phyloP scores from a whole-genome alignment of 2,329 filamentous ascomycete species.

The Cordyceps cateniannulata region DNA sequence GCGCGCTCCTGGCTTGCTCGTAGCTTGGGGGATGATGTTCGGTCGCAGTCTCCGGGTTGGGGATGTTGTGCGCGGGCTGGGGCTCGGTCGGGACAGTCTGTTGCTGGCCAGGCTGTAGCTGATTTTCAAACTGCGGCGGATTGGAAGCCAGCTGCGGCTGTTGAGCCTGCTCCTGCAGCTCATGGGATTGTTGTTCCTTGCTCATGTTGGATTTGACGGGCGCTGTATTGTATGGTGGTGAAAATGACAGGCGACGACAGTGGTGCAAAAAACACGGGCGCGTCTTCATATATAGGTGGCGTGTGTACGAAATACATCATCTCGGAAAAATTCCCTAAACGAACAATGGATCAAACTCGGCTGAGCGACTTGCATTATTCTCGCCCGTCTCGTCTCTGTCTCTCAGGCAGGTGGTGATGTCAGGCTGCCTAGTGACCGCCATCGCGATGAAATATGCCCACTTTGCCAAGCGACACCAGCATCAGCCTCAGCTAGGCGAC shows the following conservation, averaged over 20 bases:
- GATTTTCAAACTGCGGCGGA: neutral
- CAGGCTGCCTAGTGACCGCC: neutral
- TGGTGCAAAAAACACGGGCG: neutral
- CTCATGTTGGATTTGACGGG: neutral
- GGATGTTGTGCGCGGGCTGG: neutral
- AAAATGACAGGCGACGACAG: too few species aligned
- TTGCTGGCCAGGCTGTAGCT: neutral
- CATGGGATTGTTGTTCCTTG: conserved; percentile 5
- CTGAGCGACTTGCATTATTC: neutral
- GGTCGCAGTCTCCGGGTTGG: neutral
- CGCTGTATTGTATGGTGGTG: neutral
- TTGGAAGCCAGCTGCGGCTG: neutral
- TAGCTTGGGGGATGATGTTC: neutral
- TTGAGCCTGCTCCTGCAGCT: neutral
- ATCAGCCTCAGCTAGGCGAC: neutral
- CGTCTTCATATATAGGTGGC: neutral
- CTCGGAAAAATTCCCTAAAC: neutral
- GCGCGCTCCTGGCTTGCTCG: neutral
- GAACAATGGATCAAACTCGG: neutral
- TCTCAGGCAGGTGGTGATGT: neutral
- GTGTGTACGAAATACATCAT: neutral
- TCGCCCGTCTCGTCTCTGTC: neutral
- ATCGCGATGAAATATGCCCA: neutral
- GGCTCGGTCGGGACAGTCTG: neutral
- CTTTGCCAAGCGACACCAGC: neutral